These are phyloP conservation scores for Limnanthes douglasii DNA, from an alignment of 345 rosid species.

Conservation along the genomic window DNA sequence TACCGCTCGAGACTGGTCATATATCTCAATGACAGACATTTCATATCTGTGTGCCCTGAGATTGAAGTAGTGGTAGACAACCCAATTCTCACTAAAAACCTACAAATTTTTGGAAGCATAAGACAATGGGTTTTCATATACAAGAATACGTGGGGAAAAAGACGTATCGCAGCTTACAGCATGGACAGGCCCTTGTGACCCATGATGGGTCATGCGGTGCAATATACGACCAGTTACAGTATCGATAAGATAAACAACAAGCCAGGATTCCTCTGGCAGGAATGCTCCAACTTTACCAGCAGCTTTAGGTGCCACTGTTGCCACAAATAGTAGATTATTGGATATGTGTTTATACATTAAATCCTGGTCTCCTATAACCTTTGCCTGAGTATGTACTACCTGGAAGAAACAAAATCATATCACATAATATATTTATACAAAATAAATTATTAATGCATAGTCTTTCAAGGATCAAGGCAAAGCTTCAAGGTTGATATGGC, in stretches of 20 bases:
- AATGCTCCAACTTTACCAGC: constrained; percentile 78
- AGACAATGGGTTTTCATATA: constrained; percentile 7
- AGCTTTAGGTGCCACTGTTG: constrained; percentile 79
- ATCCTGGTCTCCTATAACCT: constrained; percentile 75
- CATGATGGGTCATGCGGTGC: constrained; percentile 90
- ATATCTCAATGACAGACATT: constrained; percentile 88
- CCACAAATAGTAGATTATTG: constrained; percentile 75
- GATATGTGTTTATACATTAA: constrained; percentile 87
- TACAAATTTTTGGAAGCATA: constrained; percentile 19
- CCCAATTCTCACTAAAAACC: constrained; percentile 99
- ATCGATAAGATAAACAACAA: constrained; percentile 81
- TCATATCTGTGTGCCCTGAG: constrained; percentile 95
- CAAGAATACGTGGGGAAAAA: constrained; percentile 7
- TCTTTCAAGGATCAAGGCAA: no score
- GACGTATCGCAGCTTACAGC: constrained; percentile 39
- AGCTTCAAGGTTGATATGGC: neutral
- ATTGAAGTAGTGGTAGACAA: constrained; percentile 95
- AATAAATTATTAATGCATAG: no score
- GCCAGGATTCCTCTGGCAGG: constrained; percentile 74
- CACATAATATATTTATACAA: no score
- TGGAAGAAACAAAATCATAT: constrained; percentile 13
- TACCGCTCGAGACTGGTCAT: constrained; percentile 98
- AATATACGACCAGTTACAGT: constrained; percentile 84
- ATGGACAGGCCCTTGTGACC: constrained; percentile 87
- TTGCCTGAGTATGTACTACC: constrained; percentile 99